Base-by-base conservation (phyloP, 129 eudicot species). In the Centrapalus pauciflorus region DNA sequence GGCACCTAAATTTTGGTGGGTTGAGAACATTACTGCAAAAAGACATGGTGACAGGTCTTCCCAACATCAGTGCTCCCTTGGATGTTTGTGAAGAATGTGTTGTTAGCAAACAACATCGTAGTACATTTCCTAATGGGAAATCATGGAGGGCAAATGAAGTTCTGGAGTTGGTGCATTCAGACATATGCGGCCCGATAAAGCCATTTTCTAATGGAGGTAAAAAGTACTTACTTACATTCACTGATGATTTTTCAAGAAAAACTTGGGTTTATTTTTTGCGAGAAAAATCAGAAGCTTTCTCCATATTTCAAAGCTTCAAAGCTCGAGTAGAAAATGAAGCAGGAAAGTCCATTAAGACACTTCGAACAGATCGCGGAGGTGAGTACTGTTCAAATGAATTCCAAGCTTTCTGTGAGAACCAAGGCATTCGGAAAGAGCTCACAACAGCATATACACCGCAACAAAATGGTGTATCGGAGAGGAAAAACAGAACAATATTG, bases 21-120 rank as follows among this genome's bases (percentile, higher is more conserved):
- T 30, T 60, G 19, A 60, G 33, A 11, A 30, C 25, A 4, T 48
- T 60, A 28, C 48, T 7, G 1, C 7, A 60, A 11, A 60, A 60
- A 34, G 33, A 60, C 37, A 60, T 60, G 46, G 66, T 60, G 48
- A 34, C 11, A 32, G 16, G 66, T 20, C 67, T 61, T 9, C 67
- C 67, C 21, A 14, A 63, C n/a, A 7, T 63, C 1, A 32, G 4
- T 35, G 14, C 24, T 35, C 68, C 54, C 0, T 62, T 17, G 20
- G 52, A 62, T 19, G 54, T 63, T 63, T 63, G 30, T 63, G 52
- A 63, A 63, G 69, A 17, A 12, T 63, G 54, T 63, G 30, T n/a
- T n/a, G n/a, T n/a, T n/a, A n/a, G n/a, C n/a, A n/a, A n/a, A n/a
- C n/a, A n/a, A n/a, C n/a, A n/a, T 63, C 43, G 13, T 63, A 6